phyloP scores from a whole-genome alignment of 2,329 filamentous ascomycete genomes.

The Coniochaeta pulveracea region DNA sequence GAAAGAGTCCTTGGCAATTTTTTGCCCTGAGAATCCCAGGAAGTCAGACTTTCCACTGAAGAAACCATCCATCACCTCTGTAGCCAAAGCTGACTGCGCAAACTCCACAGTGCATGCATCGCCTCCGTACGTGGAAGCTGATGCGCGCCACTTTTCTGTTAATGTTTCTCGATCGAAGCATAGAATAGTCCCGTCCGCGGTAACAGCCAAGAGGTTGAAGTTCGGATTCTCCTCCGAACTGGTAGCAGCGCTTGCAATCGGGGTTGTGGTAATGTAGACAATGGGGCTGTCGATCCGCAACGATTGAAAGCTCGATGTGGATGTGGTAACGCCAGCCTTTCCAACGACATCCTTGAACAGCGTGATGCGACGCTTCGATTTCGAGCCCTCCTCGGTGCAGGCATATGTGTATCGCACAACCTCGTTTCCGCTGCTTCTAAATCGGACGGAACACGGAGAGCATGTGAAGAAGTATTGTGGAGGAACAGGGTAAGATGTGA shows the following conservation, averaged over 20 bases:
- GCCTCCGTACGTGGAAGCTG: constrained; percentile 18
- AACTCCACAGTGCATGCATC: constrained; percentile 34
- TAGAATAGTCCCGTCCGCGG: constrained; percentile 47
- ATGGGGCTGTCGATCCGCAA: constrained; percentile 29
- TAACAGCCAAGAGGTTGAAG: constrained; percentile 43
- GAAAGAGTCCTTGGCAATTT: constrained; percentile 28
- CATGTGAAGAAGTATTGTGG: constrained; percentile 55
- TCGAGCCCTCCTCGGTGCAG: constrained; percentile 33
- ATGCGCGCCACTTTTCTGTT: constrained; percentile 33
- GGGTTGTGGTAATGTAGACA: constrained; percentile 28
- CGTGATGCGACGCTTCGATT: constrained; percentile 37
- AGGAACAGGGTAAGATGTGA: constrained; percentile 57
- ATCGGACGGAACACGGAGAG: constrained; percentile 45
- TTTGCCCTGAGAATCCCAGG: constrained; percentile 37
- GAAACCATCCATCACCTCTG: constrained; percentile 40
- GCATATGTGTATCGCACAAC: constrained; percentile 50
- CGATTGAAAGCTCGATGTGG: constrained; percentile 32
- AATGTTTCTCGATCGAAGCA: constrained; percentile 48
- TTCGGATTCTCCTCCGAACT: constrained; percentile 12
- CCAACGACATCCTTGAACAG: constrained; percentile 47
- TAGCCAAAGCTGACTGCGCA: constrained; percentile 30
- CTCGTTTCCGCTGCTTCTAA: constrained; percentile 33
- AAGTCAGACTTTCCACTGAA: constrained; percentile 43
- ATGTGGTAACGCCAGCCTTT: constrained; percentile 37
- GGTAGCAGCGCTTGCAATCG: constrained; percentile 8